A percentile compares a stretch with the other conserved stretches of the same genome.
Conservation (phyloP, 352 stramenopile genomes). For the Globisporangium viniferum region DNA sequence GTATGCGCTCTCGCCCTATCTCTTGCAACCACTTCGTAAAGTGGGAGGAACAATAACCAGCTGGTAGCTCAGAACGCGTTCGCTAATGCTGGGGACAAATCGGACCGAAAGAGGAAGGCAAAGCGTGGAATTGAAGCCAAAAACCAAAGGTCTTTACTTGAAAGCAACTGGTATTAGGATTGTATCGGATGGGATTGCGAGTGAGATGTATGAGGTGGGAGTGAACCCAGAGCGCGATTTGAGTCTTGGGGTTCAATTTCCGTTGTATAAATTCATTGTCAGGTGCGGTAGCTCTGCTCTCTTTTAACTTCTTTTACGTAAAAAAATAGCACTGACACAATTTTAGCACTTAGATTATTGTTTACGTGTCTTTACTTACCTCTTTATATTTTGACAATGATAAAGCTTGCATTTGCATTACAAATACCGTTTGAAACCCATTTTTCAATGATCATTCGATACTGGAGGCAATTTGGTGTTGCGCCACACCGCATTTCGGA, state of each 20-base stretch:
- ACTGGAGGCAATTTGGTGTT: neutral
- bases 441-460: neutral
- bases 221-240: neutral
- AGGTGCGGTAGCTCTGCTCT: neutral
- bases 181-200: neutral
- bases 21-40: neutral
- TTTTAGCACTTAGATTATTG: neutral
- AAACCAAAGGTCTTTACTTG: neutral
- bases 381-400: neutral
- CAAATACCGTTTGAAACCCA: neutral
- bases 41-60: constrained; percentile 1
- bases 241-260: neutral
- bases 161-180: neutral
- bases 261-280: neutral
- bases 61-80: constrained; percentile 6
- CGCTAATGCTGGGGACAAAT: neutral
- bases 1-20: neutral
- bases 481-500: neutral
- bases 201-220: neutral
- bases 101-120: neutral
- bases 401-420: neutral
- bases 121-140: neutral
- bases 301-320: neutral
- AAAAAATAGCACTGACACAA: neutral
- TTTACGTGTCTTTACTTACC: neutral